Evolutionary conservation across 1,139 yeast species (phyloP), one percentile per base, ranked within the genome.

Genomic region (Candida mesenterica): DNA sequence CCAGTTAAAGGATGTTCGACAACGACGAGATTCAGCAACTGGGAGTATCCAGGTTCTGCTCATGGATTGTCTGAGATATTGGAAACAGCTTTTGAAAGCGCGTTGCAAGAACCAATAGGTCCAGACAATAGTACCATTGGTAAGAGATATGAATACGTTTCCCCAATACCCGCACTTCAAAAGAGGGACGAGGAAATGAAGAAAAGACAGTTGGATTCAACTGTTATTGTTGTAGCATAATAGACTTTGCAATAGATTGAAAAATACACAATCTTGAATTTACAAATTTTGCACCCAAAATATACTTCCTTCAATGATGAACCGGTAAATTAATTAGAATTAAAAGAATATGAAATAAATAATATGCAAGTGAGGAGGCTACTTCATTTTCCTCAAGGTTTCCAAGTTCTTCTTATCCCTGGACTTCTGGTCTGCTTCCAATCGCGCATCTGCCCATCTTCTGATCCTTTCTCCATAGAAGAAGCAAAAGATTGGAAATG

Each of bases 401-500:
- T 57, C 53, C 51, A 67, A 55, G 35, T 58, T 60, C 38, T 44
- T 53, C 43, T 61, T 59, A 34, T 66, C 70, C 40, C 67, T 54
- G 37, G 40, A 46, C 22, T 52, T 46, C 43, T 66, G 72, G 15
- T 57, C 56, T 3, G 42, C 42, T 36, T 65, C 73, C 44, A 65
- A 55, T 32, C 59, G 56, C 28, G 48, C 45, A 40, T 68, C 66
- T 16, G 68, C 69, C 61, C 61, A 60, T 4, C 44, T 43, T 43
- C 74, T 55, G 30, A 68, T 49, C 33, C 57, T 49, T 43, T 68
- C 74, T 4, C 75, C 75, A 33, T 66, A 61, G 31, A 57, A 49
- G 43, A 59, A 64, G 41, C 73, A 65, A 31, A 66, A 50, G n/a
- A 67, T 50, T 1, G 75, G 75, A 50, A 69, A 69, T 12, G 75